Percentiles rank a stretch among this genome's conserved stretches.
Evolutionary conservation across 2,329 filamentous ascomycete species (phyloP).

Genomic region (Venturia effusa): DNA sequence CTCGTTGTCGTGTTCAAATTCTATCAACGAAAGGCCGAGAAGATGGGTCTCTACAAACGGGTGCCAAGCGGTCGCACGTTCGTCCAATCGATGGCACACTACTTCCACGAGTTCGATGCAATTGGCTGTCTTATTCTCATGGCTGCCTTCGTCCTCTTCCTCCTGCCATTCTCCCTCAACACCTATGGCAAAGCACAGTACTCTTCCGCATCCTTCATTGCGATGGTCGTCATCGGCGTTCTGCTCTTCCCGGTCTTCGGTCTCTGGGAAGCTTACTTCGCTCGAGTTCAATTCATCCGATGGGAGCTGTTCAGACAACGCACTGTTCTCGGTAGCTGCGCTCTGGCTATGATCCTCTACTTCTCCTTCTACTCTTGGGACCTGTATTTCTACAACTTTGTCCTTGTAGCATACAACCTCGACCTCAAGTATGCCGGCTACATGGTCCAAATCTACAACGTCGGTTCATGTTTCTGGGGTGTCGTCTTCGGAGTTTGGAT

Average conservation of each 20-base stretch:
- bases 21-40: slow-evolving; percentile 36
- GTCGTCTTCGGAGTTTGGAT: slow-evolving; percentile 17
- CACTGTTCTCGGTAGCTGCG: slow-evolving; percentile 41
- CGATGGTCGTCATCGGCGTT: slow-evolving; percentile 30
- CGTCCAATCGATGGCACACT: slow-evolving; percentile 39
- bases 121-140: slow-evolving; percentile 51
- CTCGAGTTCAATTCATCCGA: slow-evolving; percentile 30
- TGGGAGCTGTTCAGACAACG: slow-evolving; percentile 37
- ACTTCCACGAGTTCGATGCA: slow-evolving; percentile 54
- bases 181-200: slow-evolving; percentile 17
- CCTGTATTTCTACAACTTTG: slow-evolving; percentile 29
- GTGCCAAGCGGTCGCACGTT: slow-evolving; percentile 33
- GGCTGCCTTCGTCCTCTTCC: slow-evolving; percentile 50
- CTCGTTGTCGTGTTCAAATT: slow-evolving; percentile 37
- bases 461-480: slow-evolving; percentile 20
- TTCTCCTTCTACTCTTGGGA: slow-evolving; percentile 26
- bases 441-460: slow-evolving; percentile 24
- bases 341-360: slow-evolving; percentile 31
- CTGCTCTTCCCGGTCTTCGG: slow-evolving; percentile 26
- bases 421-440: slow-evolving; percentile 14
- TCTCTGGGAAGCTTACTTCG: slow-evolving; percentile 29
- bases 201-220: slow-evolving; percentile 28
- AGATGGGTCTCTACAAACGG: slow-evolving; percentile 38
- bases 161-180: slow-evolving; percentile 54
- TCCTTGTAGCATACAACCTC: slow-evolving; percentile 28